Conservation (phyloP, 2,329 filamentous ascomycete genomes). For the Xylaria sp. region DNA sequence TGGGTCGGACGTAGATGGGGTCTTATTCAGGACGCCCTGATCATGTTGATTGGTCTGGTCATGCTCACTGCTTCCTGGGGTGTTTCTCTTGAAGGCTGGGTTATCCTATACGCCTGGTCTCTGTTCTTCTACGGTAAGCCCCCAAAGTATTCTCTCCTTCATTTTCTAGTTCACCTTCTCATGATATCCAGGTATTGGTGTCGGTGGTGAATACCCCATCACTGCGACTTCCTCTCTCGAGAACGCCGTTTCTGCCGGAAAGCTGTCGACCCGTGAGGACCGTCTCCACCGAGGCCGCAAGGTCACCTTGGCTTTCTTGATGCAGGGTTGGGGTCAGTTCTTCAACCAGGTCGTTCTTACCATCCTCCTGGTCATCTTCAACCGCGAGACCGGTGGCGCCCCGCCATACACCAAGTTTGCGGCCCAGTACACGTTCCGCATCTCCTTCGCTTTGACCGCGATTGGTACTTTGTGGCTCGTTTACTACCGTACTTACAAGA, state of each 20-base stretch:
- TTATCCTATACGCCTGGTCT: conserved; percentile 93
- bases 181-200: conserved; percentile 43
- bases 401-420: conserved; percentile 73
- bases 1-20: conserved; percentile 91
- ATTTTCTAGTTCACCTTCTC: conserved; percentile 31
- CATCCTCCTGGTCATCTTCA: conserved; percentile 79
- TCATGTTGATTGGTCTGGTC: conserved; percentile 90
- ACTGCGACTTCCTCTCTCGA: conserved; percentile 95
- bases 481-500: conserved; percentile 94
- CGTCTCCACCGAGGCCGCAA: conserved; percentile 93
- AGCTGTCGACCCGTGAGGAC: conserved; percentile 84
- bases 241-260: conserved; percentile 78
- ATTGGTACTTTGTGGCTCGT: conserved; percentile 89
- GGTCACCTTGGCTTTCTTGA: conserved; percentile 91
- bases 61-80: conserved; percentile 94
- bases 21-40: conserved; percentile 86
- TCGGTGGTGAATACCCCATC: conserved; percentile 91
- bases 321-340: conserved; percentile 98
- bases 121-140: conserved; percentile 75
- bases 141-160: conserved; percentile 27
- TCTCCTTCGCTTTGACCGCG: conserved; percentile 88
- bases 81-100: conserved; percentile 80
- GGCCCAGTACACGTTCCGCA: conserved; percentile 83
- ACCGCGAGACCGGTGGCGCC: conserved; percentile 64
- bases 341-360: conserved; percentile 90